phyloP scores from a whole-genome alignment of 495 filamentous ascomycete species.

The Talaromyces wortmannii region DNA sequence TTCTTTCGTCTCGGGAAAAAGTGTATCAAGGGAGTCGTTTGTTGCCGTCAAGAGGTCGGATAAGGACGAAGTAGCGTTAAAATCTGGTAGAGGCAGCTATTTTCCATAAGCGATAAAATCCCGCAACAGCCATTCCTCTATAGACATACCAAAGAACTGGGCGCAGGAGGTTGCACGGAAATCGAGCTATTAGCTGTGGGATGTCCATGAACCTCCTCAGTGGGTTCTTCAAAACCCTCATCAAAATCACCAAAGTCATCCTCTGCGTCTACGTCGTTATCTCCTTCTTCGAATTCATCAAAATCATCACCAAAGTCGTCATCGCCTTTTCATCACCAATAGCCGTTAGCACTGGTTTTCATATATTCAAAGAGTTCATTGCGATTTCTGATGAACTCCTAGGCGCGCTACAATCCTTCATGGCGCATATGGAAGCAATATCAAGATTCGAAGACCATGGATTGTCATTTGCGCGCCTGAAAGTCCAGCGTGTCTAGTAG shows the following conservation, averaged over 20 bases:
- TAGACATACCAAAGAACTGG: slow-evolving; percentile 43
- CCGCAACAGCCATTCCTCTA: neutral
- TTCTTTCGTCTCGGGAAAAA: slow-evolving; percentile 46
- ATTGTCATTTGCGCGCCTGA: slow-evolving; percentile 50
- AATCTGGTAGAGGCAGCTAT: slow-evolving; percentile 67
- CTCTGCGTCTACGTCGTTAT: slow-evolving; percentile 49
- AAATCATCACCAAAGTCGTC: slow-evolving; percentile 80
- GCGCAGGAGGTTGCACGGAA: slow-evolving; percentile 33
- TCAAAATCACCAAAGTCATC: slow-evolving; percentile 90
- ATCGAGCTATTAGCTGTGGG: slow-evolving; percentile 13
- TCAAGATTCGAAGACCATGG: slow-evolving; percentile 43
- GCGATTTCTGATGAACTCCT: slow-evolving; percentile 25
- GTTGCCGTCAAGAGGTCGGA: slow-evolving; percentile 38
- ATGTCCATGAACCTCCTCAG: slow-evolving; percentile 34
- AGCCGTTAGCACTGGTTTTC: slow-evolving; percentile 24
- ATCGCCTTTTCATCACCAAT: slow-evolving; percentile 22
- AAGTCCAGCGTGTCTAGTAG: slow-evolving; percentile 20
- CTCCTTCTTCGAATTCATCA: slow-evolving; percentile 90
- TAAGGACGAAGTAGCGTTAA: slow-evolving; percentile 52
- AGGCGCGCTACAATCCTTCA: slow-evolving; percentile 1
- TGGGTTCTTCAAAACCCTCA: slow-evolving; percentile 69
- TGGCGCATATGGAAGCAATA: neutral
- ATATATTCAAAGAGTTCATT: slow-evolving; percentile 24
- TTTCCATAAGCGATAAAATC: slow-evolving; percentile 9
- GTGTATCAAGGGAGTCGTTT: slow-evolving; percentile 42